Base-by-base conservation (phyloP, 2,329 filamentous ascomycete species). In the Myriosclerotinia scirpicola region DNA sequence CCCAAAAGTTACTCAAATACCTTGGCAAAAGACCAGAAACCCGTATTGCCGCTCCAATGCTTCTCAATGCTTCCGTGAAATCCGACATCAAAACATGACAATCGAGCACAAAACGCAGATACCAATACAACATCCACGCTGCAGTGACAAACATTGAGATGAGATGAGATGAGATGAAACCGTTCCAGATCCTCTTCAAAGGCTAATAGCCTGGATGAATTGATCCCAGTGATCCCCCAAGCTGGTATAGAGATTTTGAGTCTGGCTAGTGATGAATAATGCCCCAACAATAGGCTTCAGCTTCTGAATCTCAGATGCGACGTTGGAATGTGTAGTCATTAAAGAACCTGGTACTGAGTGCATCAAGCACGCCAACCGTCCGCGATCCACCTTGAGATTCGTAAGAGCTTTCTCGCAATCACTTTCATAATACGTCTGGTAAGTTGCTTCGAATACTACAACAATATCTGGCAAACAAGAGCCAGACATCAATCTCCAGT, bases 381-480 rank as follows among this genome's bases (percentile, higher is more conserved):
- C 38, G 44, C 44, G 64, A 34, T 60, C 64, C 64, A 53, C 26
- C 1, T 61, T 52, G 20, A 67, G 63, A 22, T 54, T 12, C 14
- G 26, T 46, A 11, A 67, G 55, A 30, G 62, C 48, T 46, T 66
- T 56, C 56, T 66, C 62, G n/a, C 53, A 65, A n/a, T 30, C 20
- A 22, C 26, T 22, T 15, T 65, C 56, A 15, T 44, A 12, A 53
- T 66, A 67, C 5, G 56, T 67, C 20, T 46, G 40, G 22, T 60
- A 36, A n/a, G 55, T 56, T 53, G 64, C 63, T 53, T 67, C 66
- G 11, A 66, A 65, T 15, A 69, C 65, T 11, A 68, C 68, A 44
- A 55, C 67, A 26, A 70, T 59, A 40, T 70, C 69, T 2, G 69
- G 69, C 14, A 58, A 66, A 17, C 67, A 66, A 14, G 59, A 15